Evolutionary conservation across 2,329 filamentous ascomycete species (phyloP).

Genomic region (Colletotrichum somersetense): DNA sequence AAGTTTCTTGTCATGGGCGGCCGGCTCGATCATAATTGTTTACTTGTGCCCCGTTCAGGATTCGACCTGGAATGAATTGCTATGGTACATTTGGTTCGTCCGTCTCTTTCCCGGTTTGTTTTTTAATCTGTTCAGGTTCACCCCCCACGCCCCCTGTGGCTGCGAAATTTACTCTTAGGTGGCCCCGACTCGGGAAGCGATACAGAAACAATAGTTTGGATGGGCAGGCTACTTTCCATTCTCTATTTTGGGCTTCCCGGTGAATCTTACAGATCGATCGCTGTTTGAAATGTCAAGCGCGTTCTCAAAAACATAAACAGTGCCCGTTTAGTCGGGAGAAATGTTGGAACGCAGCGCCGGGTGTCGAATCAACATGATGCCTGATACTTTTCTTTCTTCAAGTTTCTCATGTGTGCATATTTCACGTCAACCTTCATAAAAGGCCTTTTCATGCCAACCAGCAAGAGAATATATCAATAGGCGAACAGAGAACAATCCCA

Average conservation of each 20-base stretch:
- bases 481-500: background rate
- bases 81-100: background rate
- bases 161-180: background rate
- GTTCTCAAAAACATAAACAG: background rate
- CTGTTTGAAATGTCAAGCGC: background rate
- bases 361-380: background rate
- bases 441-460: too few relatives aligned
- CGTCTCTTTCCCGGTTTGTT: fast-evolving
- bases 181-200: background rate
- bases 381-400: background rate
- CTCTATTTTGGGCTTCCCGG: too few relatives aligned
- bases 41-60: background rate
- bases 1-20: background rate
- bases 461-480: too few relatives aligned
- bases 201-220: background rate
- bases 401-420: background rate
- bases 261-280: background rate
- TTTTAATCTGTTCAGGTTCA: too few relatives aligned
- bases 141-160: too few relatives aligned
- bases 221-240: too few relatives aligned
- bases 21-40: too few relatives aligned
- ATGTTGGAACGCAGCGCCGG: too few relatives aligned
- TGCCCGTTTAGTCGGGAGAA: background rate
- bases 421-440: background rate
- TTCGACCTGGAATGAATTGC: too few relatives aligned